phyloP scores from a whole-genome alignment of 495 filamentous ascomycete species.

The Penicillium alfredii region DNA sequence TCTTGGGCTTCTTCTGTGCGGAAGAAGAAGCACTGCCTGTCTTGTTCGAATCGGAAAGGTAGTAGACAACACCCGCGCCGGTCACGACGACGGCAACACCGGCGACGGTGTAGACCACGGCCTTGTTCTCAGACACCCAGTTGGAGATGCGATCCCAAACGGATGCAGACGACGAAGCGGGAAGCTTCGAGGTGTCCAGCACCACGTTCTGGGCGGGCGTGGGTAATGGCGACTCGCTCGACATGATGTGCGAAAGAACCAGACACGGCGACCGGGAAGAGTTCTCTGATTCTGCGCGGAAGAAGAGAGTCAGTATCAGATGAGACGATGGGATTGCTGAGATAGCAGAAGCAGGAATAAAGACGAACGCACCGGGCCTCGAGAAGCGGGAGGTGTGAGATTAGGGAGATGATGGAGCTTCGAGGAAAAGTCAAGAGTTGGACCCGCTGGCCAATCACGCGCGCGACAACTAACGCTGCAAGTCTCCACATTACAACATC shows the following conservation, averaged over 20 bases:
- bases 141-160: constrained; percentile 83
- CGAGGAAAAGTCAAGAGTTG: constrained; percentile 33
- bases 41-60: constrained; percentile 52
- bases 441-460: constrained; percentile 34
- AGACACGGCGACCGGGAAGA: constrained; percentile 18
- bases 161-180: constrained; percentile 54
- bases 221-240: constrained; percentile 36
- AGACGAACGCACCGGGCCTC: constrained; percentile 17
- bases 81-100: constrained; percentile 89
- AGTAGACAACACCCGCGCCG: constrained; percentile 86
- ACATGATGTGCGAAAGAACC: constrained; percentile 33
- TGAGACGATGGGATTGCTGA: constrained; percentile 1
- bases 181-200: constrained; percentile 45
- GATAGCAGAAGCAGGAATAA: background rate
- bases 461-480: constrained; percentile 18
- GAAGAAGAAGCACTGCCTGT: constrained; percentile 20
- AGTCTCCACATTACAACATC: constrained; percentile 19
- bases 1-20: constrained; percentile 53
- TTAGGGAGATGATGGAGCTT: constrained; percentile 29
- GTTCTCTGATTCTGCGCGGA: constrained; percentile 12
- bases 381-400: constrained; percentile 21
- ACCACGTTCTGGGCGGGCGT: constrained; percentile 39
- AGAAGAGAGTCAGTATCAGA: constrained; percentile 8
- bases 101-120: constrained; percentile 89
- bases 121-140: constrained; percentile 95